Evolutionary conservation across 148 eudicot genomes (phyloP).

Genomic region (Amaranthus cruentus): DNA sequence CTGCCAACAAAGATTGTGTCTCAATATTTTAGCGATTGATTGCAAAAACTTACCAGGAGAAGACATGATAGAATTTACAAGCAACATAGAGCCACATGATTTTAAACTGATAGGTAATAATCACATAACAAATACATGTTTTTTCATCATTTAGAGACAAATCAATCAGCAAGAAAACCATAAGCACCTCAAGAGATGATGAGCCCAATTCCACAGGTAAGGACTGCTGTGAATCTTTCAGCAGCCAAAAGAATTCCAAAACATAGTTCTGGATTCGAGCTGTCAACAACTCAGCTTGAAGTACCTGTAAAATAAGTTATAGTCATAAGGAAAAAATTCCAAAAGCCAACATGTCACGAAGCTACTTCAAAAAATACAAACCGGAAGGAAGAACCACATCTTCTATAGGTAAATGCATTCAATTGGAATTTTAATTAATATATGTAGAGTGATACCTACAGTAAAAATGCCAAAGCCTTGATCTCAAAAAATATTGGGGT

Average conservation of each 20-base stretch:
- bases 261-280: conserved; percentile 42
- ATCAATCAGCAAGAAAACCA: conserved; percentile 6
- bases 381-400: too few species aligned
- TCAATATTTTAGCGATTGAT: too few species aligned
- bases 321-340: conserved; percentile 7
- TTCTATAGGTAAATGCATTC: too few species aligned
- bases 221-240: conserved; percentile 47
- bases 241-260: conserved; percentile 46
- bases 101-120: neutral
- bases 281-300: conserved; percentile 63
- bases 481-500: too few species aligned
- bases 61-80: neutral
- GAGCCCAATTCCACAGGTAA: conserved; percentile 50
- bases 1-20: conserved; percentile 23
- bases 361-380: too few species aligned
- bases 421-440: too few species aligned
- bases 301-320: conserved; percentile 48
- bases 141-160: neutral
- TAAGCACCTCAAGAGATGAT: conserved; percentile 65
- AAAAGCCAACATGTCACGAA: too few species aligned
- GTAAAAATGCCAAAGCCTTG: too few species aligned
- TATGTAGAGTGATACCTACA: too few species aligned
- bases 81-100: neutral
- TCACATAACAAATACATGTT: neutral
- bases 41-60: neutral